Evolutionary conservation across 768 basidiomycete species (phyloP), one percentile per base, ranked within the genome.

Genomic region (Boletus coccyginus): DNA sequence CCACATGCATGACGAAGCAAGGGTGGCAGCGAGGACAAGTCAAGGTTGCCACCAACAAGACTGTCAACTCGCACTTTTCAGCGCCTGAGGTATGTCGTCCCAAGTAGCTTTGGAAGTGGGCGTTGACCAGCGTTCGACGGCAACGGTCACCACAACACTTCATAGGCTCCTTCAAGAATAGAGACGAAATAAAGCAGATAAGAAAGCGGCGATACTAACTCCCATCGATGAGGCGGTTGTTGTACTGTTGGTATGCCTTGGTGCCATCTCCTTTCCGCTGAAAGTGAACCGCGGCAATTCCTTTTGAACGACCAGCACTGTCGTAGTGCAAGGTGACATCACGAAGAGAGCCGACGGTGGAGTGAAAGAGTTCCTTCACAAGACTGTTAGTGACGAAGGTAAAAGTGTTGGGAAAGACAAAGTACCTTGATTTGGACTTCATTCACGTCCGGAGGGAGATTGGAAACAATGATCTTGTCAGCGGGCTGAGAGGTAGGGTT

Each of bases 161-260:
- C 54, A 56, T 56, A 61, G 56, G 56, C 27, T 50, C 44, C 52
- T 63, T 55, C 57, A n/a, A 58, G 29, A 57, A 72, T 44, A 61
- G 49, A 59, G 66, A 61, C 53, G 60, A 46, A 66, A 70, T 64
- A 73, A 75, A 72, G 63, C 62, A 64, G 75, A 72, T 64, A 69
- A 69, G 67, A 71, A 71, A 72, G 66, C 70, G 80, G 77, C 78
- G 85, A 82, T 90, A 98, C 97, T 94, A 90, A 99, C 97, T 97
- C 80, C 94, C 94, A 88, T 99, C 97, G 85, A 99, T 95, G 78
- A 98, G 90, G 72, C 97, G 89, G 78, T 92, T 92, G 83, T 99
- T 93, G 81, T 98, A 99, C 62, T 92, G 85, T 65, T 89, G 82
- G 74, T 87, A 94, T 3, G 97, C 97, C 81, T 88, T 92, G 70